Evolutionary conservation across 441 rosid species (phyloP).

Genomic region (Populus tomentosa): DNA sequence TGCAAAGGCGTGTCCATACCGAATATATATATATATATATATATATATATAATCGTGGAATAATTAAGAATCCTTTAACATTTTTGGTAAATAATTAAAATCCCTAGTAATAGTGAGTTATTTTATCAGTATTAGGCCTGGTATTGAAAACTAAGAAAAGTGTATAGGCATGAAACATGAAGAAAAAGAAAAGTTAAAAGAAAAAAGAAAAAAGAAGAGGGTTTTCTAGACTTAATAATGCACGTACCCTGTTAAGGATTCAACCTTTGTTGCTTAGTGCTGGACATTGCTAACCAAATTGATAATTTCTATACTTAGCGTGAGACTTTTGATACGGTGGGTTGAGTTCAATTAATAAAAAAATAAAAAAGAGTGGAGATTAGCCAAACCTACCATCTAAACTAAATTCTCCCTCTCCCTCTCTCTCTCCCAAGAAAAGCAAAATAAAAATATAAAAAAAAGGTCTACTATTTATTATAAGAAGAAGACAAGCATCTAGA

Average conservation of each 20-base stretch:
- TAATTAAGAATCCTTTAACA: neutral
- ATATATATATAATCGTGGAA: too few relatives aligned
- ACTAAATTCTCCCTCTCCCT: neutral
- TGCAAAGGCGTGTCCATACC: neutral
- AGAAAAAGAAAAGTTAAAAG: neutral
- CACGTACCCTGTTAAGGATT: neutral
- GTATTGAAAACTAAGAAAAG: neutral
- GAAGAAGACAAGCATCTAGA: neutral
- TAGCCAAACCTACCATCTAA: constrained; percentile 20
- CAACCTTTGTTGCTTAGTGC: neutral
- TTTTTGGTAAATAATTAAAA: too few relatives aligned
- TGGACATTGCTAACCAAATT: neutral
- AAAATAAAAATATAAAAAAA: neutral
- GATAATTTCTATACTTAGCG: neutral
- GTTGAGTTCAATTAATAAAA: neutral
- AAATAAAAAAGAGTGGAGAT: constrained; percentile 3
- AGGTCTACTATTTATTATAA: neutral
- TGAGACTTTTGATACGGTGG: neutral
- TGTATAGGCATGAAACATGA: neutral
- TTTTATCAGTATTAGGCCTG: neutral
- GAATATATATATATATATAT: too few relatives aligned
- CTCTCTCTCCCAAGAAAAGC: neutral
- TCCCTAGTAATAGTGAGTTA: neutral
- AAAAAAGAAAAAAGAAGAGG: neutral
- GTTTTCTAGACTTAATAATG: neutral